Evolutionary conservation across 306 rosid species (phyloP).

Genomic region (Gillenia trifoliata): DNA sequence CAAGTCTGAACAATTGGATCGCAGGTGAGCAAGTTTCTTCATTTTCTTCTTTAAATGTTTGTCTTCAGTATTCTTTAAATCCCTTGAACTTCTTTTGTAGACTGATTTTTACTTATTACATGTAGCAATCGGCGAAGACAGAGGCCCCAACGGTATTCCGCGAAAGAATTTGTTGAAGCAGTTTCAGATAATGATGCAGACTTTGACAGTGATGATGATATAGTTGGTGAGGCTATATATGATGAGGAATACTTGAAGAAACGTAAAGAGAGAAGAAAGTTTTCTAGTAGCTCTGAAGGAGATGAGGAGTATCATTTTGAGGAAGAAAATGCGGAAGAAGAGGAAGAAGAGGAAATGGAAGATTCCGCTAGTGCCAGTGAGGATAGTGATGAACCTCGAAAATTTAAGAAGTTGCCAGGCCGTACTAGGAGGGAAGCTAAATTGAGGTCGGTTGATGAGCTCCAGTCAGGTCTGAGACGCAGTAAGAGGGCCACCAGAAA

Average conservation of each 20-base stretch:
- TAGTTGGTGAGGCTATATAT: constrained; percentile 93
- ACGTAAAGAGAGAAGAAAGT: constrained; percentile 76
- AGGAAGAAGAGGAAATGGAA: constrained; percentile 77
- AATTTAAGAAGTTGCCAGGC: constrained; percentile 56
- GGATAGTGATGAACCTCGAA: constrained; percentile 77
- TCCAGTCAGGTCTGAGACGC: constrained; percentile 90
- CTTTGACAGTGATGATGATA: constrained; percentile 90
- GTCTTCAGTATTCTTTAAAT: constrained; percentile 2
- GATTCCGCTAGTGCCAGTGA: constrained; percentile 75
- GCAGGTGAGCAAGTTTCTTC: constrained; percentile 47
- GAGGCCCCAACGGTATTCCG: constrained; percentile 88
- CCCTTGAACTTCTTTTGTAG: background rate
- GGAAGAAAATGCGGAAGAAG: constrained; percentile 91
- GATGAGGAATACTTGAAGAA: constrained; percentile 89
- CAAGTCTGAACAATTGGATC: constrained; percentile 52
- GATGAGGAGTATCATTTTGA: constrained; percentile 92
- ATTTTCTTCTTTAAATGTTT: background rate
- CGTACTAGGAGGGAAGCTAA: constrained; percentile 87
- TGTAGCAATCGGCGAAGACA: constrained; percentile 73
- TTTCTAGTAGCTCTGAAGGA: constrained; percentile 95
- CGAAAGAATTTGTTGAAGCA: constrained; percentile 71
- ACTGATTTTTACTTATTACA: constrained; percentile 22
- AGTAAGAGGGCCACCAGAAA: constrained; percentile 92
- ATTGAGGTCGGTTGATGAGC: constrained; percentile 72
- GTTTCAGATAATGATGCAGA: constrained; percentile 75